Percentiles rank a stretch among this genome's conserved stretches.
These are phyloP conservation scores for Corymbia calophylla DNA, from an alignment of 441 rosid species.

Conservation along the genomic window DNA sequence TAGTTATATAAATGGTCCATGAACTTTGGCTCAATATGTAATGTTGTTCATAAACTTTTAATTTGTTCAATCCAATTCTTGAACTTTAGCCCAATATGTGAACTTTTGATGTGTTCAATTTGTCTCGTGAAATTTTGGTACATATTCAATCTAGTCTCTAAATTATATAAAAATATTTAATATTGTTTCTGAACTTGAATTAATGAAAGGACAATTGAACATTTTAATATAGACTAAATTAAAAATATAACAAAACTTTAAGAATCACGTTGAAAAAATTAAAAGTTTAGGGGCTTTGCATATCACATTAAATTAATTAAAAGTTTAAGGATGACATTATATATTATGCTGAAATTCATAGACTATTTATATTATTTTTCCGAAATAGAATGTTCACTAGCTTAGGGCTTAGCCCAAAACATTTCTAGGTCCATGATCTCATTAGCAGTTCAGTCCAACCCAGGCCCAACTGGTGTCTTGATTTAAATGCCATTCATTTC, in stretches of 20 bases:
- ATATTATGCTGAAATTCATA: too few species aligned
- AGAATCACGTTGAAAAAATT: too few species aligned
- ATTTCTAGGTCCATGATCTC: neutral
- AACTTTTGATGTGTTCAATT: too few species aligned
- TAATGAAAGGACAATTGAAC: too few species aligned
- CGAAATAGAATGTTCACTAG: neutral
- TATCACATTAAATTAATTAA: too few species aligned
- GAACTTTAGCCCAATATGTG: neutral
- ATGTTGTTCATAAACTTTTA: too few species aligned
- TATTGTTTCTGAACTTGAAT: accelerated
- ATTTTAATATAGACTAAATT: too few species aligned
- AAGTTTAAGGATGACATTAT: accelerated
- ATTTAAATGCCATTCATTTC: neutral
- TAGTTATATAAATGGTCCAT: neutral
- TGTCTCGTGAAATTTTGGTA: neutral
- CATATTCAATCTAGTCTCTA: too few species aligned
- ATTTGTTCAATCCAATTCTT: accelerated
- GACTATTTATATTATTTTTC: too few species aligned
- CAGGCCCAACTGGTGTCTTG: neutral
- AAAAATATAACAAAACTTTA: neutral
- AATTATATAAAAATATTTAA: too few species aligned
- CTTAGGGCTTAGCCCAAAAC: neutral
- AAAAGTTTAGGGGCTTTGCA: accelerated
- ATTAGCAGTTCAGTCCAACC: neutral
- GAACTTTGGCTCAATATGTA: neutral